Base-by-base conservation (phyloP, 1,139 yeast genomes). In the Yamadazyma oceani region DNA sequence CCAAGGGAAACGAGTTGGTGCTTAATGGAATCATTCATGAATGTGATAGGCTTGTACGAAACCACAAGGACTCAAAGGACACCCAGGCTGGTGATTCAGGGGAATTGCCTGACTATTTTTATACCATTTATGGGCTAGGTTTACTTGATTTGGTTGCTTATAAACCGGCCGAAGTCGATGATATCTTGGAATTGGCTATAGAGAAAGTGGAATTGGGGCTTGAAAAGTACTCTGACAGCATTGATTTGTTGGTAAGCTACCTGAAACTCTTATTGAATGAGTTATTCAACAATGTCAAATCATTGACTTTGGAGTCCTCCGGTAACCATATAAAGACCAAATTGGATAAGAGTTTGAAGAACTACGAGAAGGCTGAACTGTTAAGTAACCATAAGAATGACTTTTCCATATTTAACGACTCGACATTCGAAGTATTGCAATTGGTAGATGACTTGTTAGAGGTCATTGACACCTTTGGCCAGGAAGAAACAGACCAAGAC, bases 11-110 rank as follows among this genome's bases (percentile, higher is more conserved):
- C 46, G 88, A 75, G 56, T 64, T 74, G 45, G 76, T 88, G 28
- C 64, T 89, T 37, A 85, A 89, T 52, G 97, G 97, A 21, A 75
- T 92, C 4, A 78, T 92, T 15, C 96, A 92, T 53, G 97, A 92
- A 58, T 85, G 96, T 62, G 97, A 90, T 54, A 66, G 95, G 33
- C 58, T 88, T 29, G 68, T 88, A 48, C 72, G 96, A 50, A 69
- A 72, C 50, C 16, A 26, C 14, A 28, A 28, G 5, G 31, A 12
- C 13, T 53, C 57, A 39, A n/a, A n/a, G n/a, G n/a, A n/a, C n/a
- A n/a, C n/a, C n/a, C n/a, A n/a, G n/a, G n/a, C n/a, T n/a, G n/a
- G n/a, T n/a, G 42, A 49, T 24, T 6, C 34, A 8, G 46, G 46
- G 15, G 44, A 51, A 34, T 57, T 85, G 15, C 78, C 82, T 12